Evolutionary conservation across 768 basidiomycete genomes (phyloP).

Genomic region (Megacollybia marginata): DNA sequence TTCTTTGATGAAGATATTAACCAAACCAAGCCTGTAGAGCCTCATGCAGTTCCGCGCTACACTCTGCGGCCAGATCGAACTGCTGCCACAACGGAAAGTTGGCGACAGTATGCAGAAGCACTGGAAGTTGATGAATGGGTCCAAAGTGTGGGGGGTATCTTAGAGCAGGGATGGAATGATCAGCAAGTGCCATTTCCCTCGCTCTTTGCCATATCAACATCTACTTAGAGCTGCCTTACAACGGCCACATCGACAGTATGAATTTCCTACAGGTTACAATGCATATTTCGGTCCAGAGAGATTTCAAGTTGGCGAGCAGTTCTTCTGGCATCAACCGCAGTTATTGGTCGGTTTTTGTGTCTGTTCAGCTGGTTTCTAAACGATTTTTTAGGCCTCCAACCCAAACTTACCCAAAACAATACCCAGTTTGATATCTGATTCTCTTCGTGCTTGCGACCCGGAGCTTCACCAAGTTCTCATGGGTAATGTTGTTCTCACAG

Average conservation of each 20-base stretch:
- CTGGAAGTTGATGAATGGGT: constrained; percentile 93
- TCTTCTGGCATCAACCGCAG: constrained; percentile 68
- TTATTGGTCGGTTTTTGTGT: constrained; percentile 34
- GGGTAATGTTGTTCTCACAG: constrained; percentile 92
- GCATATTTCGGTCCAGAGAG: constrained; percentile 77
- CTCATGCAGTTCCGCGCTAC: constrained; percentile 56
- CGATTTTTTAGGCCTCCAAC: constrained; percentile 38
- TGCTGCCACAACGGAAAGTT: constrained; percentile 67
- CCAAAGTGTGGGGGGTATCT: constrained; percentile 79
- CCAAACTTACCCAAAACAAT: constrained; percentile 70
- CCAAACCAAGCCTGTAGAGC: constrained; percentile 60
- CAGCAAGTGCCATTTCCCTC: constrained; percentile 41
- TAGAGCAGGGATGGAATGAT: constrained; percentile 85
- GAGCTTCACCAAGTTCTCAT: constrained; percentile 88
- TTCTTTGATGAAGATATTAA: constrained; percentile 1
- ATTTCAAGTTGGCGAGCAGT: constrained; percentile 79
- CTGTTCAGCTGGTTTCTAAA: background rate
- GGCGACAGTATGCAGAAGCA: constrained; percentile 73
- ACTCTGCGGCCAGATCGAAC: constrained; percentile 70
- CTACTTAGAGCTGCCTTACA: constrained; percentile 46
- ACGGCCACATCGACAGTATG: constrained; percentile 65
- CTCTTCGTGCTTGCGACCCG: constrained; percentile 80
- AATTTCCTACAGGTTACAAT: constrained; percentile 94
- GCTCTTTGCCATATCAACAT: background rate
- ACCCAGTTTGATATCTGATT: constrained; percentile 66